Conservation (phyloP, 1,284 basidiomycete genomes). For the Cryptococcus depauperatus region DNA sequence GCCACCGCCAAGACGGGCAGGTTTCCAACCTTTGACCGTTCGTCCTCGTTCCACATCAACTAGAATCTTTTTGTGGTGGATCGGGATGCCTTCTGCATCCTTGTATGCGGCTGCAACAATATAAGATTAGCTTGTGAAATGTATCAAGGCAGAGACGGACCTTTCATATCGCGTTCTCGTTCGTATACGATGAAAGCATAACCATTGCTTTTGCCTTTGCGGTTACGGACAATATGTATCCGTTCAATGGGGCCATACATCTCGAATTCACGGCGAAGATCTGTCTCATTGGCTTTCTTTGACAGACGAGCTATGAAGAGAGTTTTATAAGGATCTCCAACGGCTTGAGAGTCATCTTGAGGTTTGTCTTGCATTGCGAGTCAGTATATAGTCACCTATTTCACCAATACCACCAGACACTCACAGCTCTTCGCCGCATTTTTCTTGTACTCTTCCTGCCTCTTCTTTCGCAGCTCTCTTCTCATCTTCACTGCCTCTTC, state of each 20-base stretch:
- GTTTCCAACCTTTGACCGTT: slow-evolving; percentile 98
- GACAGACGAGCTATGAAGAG: slow-evolving; percentile 71
- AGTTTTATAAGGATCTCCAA: slow-evolving; percentile 97
- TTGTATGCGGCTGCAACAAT: slow-evolving; percentile 79
- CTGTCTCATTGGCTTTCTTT: slow-evolving; percentile 79
- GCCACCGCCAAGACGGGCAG: slow-evolving; percentile 86
- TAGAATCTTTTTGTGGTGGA: slow-evolving; percentile 87
- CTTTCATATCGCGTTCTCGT: slow-evolving; percentile 98
- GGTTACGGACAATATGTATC: slow-evolving; percentile 82
- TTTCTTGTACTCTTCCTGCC: slow-evolving; percentile 69
- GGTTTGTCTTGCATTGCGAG: slow-evolving; percentile 63
- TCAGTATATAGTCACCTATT: too few relatives aligned
- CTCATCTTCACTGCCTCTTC: slow-evolving; percentile 55
- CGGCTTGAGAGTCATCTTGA: slow-evolving; percentile 79
- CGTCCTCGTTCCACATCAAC: slow-evolving; percentile 97
- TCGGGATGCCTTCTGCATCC: slow-evolving; percentile 94
- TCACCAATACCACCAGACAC: slow-evolving; percentile 36
- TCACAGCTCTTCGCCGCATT: slow-evolving; percentile 71
- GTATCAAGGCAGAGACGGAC: slow-evolving; percentile 46
- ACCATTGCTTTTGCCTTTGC: slow-evolving; percentile 74
- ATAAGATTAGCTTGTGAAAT: background rate
- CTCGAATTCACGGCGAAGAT: slow-evolving; percentile 90
- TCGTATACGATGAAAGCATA: slow-evolving; percentile 99
- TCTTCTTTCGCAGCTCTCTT: slow-evolving; percentile 70
- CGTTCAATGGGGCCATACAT: slow-evolving; percentile 89